phyloP scores from a whole-genome alignment of 208 protist species.

The Acanthamoeba quina region DNA sequence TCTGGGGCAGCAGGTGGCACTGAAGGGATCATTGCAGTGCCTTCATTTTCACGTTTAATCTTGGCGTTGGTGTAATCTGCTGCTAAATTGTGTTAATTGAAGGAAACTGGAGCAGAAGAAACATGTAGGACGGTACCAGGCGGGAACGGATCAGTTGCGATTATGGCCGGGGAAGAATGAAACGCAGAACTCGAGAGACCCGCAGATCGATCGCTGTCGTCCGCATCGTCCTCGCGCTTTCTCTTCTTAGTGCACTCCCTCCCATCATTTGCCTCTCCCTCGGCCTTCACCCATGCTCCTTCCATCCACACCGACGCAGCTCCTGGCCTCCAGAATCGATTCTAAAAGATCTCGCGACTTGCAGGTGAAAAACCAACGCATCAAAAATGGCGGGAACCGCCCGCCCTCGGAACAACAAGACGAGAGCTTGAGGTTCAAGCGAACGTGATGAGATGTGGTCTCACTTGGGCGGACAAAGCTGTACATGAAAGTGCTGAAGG shows the following conservation, averaged over 20 bases:
- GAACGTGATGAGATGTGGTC: neutral
- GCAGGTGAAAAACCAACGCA: neutral
- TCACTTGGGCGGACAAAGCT: constrained; percentile 17
- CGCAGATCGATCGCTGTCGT: neutral
- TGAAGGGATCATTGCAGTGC: too few relatives aligned
- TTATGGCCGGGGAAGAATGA: neutral
- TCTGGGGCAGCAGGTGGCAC: too few relatives aligned
- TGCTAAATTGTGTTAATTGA: too few relatives aligned
- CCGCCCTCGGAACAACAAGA: neutral
- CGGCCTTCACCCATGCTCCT: neutral
- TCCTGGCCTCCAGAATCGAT: neutral
- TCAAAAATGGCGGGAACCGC: neutral
- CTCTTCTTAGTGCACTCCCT: neutral
- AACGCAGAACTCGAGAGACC: neutral
- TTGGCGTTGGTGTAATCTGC: too few relatives aligned
- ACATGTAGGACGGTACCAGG: neutral
- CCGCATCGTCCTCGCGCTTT: neutral
- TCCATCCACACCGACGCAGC: neutral
- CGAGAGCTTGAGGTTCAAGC: neutral
- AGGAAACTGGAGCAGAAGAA: too few relatives aligned
- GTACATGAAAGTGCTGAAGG: constrained; percentile 12
- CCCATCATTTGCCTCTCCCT: neutral
- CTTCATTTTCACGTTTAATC: too few relatives aligned
- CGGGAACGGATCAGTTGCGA: neutral
- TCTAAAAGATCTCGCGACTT: neutral